A percentile compares a stretch with the other conserved stretches of the same genome.
Evolutionary conservation across 768 basidiomycete genomes (phyloP).

Genomic region (Boletus insuetus): DNA sequence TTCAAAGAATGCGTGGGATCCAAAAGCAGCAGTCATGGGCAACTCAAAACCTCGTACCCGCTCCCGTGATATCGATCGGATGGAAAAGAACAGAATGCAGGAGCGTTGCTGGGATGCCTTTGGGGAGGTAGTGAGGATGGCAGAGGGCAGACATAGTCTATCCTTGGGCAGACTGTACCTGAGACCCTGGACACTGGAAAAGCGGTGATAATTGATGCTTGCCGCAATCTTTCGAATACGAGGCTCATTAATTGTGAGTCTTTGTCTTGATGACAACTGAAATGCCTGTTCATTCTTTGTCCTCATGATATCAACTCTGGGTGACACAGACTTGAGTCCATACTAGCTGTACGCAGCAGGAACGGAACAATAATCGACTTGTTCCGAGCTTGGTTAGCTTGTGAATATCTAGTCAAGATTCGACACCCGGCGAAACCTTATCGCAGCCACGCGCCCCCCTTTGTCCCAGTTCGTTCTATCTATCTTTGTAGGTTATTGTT

Average conservation of each 20-base stretch:
- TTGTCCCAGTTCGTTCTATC: not conserved
- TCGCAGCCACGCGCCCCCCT: constrained; percentile 7
- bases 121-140: constrained; percentile 54
- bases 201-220: not conserved
- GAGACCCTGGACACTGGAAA: constrained; percentile 25
- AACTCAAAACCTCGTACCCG: constrained; percentile 13
- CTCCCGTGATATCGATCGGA: constrained; percentile 17
- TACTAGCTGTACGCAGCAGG: not conserved
- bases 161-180: constrained; percentile 46
- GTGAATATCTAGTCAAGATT: not conserved
- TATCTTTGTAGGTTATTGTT: constrained; percentile 27
- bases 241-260: constrained; percentile 4
- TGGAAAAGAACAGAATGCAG: constrained; percentile 30
- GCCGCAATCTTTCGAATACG: too few relatives aligned
- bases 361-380: constrained; percentile 12
- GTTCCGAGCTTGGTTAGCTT: constrained; percentile 4
- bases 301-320: not conserved
- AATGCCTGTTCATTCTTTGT: constrained; percentile 1
- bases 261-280: not conserved
- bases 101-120: constrained; percentile 45
- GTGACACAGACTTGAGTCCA: not conserved
- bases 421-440: constrained; percentile 8
- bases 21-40: constrained; percentile 31
- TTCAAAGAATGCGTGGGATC: constrained; percentile 37
- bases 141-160: constrained; percentile 52